These are phyloP conservation scores for Cladobotryum protrusum DNA, from an alignment of 2,329 filamentous ascomycete species.

Conservation along the genomic window DNA sequence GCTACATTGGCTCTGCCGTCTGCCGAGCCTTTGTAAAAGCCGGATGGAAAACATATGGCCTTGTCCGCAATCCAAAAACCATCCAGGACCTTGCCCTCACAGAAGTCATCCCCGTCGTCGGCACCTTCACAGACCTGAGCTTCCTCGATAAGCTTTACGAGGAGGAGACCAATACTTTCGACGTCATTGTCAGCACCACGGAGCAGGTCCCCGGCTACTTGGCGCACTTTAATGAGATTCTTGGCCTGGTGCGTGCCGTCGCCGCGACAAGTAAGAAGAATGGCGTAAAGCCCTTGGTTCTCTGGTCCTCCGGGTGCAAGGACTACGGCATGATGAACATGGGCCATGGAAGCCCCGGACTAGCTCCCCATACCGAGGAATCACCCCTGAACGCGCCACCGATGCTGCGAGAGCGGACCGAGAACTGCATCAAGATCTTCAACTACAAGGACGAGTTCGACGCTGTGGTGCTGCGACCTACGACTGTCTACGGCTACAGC, in stretches of 20 bases:
- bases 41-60: constrained; percentile 39
- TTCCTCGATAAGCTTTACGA: neutral
- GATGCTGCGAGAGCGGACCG: constrained; percentile 25
- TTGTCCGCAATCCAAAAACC: constrained; percentile 31
- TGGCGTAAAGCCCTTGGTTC: constrained; percentile 32
- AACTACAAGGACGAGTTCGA: constrained; percentile 35
- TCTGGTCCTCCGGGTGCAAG: constrained; percentile 44
- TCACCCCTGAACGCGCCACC: constrained; percentile 30
- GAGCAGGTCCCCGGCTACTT: constrained; percentile 35
- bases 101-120: constrained; percentile 37
- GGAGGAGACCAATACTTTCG: neutral
- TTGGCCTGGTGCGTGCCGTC: constrained; percentile 30
- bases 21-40: constrained; percentile 38
- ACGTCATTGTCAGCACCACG: constrained; percentile 25
- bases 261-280: constrained; percentile 8
- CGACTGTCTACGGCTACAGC: constrained; percentile 39
- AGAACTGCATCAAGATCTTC: constrained; percentile 29
- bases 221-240: constrained; percentile 31
- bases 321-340: constrained; percentile 37
- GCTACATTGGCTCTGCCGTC: constrained; percentile 42
- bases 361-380: constrained; percentile 37
- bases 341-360: constrained; percentile 25
- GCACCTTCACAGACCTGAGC: constrained; percentile 12
- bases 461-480: constrained; percentile 38
- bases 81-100: constrained; percentile 23